phyloP scores from a whole-genome alignment of 1,139 yeast species.

The Wickerhamomyces sp. region DNA sequence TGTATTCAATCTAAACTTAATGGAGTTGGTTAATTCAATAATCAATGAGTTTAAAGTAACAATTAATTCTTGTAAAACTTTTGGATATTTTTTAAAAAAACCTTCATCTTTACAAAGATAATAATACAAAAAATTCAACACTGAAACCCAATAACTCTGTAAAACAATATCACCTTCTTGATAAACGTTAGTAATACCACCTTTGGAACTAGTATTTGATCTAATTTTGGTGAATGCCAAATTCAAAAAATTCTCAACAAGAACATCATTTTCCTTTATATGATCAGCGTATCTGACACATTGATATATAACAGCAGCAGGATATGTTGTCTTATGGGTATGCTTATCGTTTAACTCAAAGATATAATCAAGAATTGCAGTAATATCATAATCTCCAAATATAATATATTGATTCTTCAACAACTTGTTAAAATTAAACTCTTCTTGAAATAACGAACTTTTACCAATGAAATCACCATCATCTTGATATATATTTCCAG shows the following conservation, averaged over 20 bases:
- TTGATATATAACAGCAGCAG: constrained; percentile 67
- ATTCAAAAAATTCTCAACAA: constrained; percentile 55
- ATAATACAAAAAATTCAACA: constrained; percentile 60
- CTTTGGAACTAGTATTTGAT: constrained; percentile 43
- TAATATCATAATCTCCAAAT: constrained; percentile 64
- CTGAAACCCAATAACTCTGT: constrained; percentile 71
- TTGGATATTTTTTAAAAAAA: constrained; percentile 49
- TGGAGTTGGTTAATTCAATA: constrained; percentile 59
- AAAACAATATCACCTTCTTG: constrained; percentile 62
- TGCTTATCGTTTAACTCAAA: constrained; percentile 40
- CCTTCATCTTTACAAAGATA: constrained; percentile 53
- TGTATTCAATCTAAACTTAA: constrained; percentile 53
- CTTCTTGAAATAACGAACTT: constrained; percentile 15
- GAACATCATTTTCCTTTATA: constrained; percentile 45
- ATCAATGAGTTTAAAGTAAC: constrained; percentile 55
- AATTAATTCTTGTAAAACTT: constrained; percentile 54
- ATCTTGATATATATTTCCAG: constrained; percentile 23
- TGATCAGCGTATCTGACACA: constrained; percentile 59
- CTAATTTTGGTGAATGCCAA: constrained; percentile 59
- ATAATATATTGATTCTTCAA: constrained; percentile 38
- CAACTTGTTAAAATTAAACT: constrained; percentile 29
- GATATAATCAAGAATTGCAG: constrained; percentile 52
- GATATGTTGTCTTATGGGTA: constrained; percentile 53
- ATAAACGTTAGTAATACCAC: constrained; percentile 50
- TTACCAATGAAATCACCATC: constrained; percentile 7